These are phyloP conservation scores for Rhodotorula sphaerocarpa DNA, from an alignment of 768 basidiomycete species.

Conservation along the genomic window DNA sequence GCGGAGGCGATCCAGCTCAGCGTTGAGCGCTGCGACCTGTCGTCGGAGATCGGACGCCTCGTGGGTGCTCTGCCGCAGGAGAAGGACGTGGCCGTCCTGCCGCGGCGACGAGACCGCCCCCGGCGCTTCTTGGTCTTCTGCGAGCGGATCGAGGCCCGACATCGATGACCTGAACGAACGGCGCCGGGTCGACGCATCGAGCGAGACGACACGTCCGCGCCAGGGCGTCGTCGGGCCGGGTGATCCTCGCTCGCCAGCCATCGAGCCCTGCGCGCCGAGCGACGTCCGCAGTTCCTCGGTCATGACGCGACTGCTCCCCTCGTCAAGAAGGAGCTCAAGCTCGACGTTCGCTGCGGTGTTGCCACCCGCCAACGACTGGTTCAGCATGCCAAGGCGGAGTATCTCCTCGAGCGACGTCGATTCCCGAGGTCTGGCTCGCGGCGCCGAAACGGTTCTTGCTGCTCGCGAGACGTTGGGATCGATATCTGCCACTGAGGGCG, in stretches of 20 bases:
- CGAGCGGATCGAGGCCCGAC: background rate
- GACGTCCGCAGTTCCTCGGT: background rate
- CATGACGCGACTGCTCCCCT: slow-evolving; percentile 5
- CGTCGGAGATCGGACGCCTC: slow-evolving; percentile 2
- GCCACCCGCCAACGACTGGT: background rate
- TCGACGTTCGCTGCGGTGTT: background rate
- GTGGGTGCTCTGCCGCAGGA: slow-evolving; percentile 1
- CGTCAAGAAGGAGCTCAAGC: slow-evolving; percentile 7
- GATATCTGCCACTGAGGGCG: background rate
- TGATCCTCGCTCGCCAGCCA: too few relatives aligned
- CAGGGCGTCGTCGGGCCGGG: slow-evolving; percentile 1
- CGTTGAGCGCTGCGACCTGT: background rate
- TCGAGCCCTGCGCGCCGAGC: too few relatives aligned
- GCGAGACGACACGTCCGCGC: slow-evolving; percentile 4
- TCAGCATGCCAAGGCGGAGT: background rate
- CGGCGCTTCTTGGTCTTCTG: too few relatives aligned
- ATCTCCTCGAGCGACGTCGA: slow-evolving; percentile 11
- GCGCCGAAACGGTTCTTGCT: too few relatives aligned
- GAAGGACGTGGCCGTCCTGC: background rate
- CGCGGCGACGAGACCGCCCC: too few relatives aligned
- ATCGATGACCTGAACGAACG: background rate
- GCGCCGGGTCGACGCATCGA: background rate
- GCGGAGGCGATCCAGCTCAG: background rate
- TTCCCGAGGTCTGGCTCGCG: background rate
- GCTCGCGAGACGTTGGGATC: background rate